phyloP scores from a whole-genome alignment of 495 filamentous ascomycete species.

The Oleoguttula mirabilis region DNA sequence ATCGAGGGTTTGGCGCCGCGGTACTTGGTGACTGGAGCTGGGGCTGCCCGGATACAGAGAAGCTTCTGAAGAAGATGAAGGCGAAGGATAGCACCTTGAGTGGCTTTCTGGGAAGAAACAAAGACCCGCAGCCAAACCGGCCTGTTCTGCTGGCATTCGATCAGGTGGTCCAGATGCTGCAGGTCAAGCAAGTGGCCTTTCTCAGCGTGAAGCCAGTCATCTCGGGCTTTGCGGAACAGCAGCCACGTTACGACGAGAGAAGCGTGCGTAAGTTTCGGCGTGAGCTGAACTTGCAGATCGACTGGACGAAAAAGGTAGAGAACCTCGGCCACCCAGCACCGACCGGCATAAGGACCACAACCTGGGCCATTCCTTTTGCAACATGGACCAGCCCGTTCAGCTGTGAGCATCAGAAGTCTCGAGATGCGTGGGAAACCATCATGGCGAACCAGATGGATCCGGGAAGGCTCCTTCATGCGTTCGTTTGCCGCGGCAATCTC shows the following conservation, averaged over 20 bases:
- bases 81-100: neutral
- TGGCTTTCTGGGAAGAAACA: neutral
- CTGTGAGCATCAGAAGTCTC: neutral
- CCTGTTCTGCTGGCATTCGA: constrained; percentile 5
- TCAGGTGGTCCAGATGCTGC: constrained; percentile 5
- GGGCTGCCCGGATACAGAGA: constrained; percentile 3
- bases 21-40: constrained; percentile 7
- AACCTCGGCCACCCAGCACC: constrained; percentile 1
- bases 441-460: constrained; percentile 9
- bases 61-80: constrained; percentile 5
- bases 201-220: neutral
- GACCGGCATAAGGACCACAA: neutral
- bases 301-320: neutral
- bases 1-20: constrained; percentile 8
- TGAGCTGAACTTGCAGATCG: neutral
- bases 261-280: neutral
- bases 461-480: constrained; percentile 7
- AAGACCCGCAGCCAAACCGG: constrained; percentile 5
- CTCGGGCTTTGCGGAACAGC: neutral
- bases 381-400: neutral
- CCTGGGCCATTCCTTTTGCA: neutral
- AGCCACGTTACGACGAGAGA: constrained; percentile 1
- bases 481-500: constrained; percentile 3
- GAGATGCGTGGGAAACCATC: neutral
- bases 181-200: constrained; percentile 9